phyloP scores from a whole-genome alignment of 192 early-diverging fungal genomes.

The Linnemannia hyalina region DNA sequence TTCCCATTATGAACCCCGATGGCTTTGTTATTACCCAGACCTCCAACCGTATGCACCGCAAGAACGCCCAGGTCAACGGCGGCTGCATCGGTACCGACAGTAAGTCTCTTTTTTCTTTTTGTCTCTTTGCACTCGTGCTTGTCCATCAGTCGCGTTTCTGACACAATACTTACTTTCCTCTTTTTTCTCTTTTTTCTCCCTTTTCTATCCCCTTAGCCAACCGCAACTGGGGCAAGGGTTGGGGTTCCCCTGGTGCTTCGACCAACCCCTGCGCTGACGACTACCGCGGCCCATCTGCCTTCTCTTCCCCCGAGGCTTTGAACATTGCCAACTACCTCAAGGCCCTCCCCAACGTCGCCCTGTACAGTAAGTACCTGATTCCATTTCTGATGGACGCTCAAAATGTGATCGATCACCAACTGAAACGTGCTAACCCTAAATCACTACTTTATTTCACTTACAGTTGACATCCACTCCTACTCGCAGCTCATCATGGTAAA shows the following conservation, averaged over 20 bases:
- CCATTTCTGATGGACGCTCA: not conserved
- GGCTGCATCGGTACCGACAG: constrained; percentile 54
- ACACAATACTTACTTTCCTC: not conserved
- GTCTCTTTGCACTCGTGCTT: not conserved
- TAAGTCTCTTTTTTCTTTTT: constrained; percentile 3
- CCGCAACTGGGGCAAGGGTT: constrained; percentile 64
- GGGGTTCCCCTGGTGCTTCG: constrained; percentile 62
- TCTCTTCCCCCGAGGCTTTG: constrained; percentile 58
- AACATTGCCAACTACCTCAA: constrained; percentile 61
- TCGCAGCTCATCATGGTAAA: constrained; percentile 59
- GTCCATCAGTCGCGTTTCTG: not conserved
- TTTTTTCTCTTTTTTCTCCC: not conserved
- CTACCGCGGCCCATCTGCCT: constrained; percentile 56
- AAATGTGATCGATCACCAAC: not conserved
- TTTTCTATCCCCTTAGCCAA: constrained; percentile 40
- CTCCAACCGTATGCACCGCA: constrained; percentile 60
- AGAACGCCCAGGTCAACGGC: constrained; percentile 61
- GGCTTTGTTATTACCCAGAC: constrained; percentile 68
- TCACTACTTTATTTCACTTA: not conserved
- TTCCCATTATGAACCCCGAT: constrained; percentile 72
- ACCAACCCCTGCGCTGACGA: constrained; percentile 61
- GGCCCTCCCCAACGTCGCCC: constrained; percentile 43
- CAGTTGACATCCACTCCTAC: constrained; percentile 66
- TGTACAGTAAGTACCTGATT: constrained; percentile 36
- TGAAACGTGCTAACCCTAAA: not conserved